A percentile compares a stretch with the other conserved stretches of the same genome.
Evolutionary conservation across 2,329 filamentous ascomycete species (phyloP).

Genomic region (Xylaria hypoxylon): DNA sequence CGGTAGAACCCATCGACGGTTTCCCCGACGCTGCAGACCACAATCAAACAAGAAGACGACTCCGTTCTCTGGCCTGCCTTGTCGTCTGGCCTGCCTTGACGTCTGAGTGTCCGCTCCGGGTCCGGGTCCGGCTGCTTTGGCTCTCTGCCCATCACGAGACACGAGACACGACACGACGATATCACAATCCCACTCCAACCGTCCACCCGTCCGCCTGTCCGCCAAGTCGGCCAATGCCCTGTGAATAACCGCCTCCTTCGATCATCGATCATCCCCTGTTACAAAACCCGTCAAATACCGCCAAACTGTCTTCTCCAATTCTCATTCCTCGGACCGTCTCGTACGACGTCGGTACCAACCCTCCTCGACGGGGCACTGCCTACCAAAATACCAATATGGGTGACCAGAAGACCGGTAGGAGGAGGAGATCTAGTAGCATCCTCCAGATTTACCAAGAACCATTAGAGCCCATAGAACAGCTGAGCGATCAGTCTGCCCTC

Average conservation of each 20-base stretch:
- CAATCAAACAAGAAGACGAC: not conserved
- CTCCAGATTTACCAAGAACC: constrained; percentile 94
- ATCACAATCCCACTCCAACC: not conserved
- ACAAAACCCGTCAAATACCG: constrained; percentile 73
- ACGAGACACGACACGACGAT: constrained; percentile 3
- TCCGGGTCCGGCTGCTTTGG: not conserved
- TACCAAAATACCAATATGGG: constrained; percentile 68
- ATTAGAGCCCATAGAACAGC: constrained; percentile 94
- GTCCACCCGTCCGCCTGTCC: constrained; percentile 5
- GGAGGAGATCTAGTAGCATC: constrained; percentile 96
- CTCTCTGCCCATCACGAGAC: not conserved
- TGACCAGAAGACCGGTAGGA: constrained; percentile 76
- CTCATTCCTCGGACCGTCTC: constrained; percentile 90
- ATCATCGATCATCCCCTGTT: constrained; percentile 40
- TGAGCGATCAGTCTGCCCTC: constrained; percentile 93
- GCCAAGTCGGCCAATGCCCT: constrained; percentile 21
- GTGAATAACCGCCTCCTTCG: constrained; percentile 41
- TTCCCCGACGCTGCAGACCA: not conserved
- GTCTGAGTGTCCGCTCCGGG: constrained; percentile 13
- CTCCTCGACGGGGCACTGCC: constrained; percentile 70
- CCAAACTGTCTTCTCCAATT: constrained; percentile 94
- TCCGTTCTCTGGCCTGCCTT: not conserved
- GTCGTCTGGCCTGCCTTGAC: constrained; percentile 12
- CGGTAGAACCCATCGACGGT: not conserved
- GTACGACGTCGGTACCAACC: constrained; percentile 84